Evolutionary conservation across 192 early-diverging fungal species (phyloP).

Genomic region (Backusella macrospora): DNA sequence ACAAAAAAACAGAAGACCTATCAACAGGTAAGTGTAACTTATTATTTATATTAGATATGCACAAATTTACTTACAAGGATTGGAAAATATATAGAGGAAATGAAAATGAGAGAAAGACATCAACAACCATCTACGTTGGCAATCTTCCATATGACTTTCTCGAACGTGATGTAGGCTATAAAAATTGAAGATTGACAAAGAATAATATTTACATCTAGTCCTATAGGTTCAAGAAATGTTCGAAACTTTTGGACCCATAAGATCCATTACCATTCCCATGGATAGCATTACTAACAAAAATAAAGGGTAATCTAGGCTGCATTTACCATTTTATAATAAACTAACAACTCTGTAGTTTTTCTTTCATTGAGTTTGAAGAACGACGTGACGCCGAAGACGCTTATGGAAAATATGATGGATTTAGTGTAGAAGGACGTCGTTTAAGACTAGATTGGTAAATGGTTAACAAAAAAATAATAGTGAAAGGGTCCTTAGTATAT

Average conservation of each 20-base stretch:
- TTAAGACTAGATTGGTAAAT: constrained; percentile 55
- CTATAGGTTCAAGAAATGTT: constrained; percentile 59
- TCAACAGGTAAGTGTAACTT: constrained; percentile 45
- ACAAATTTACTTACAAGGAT: background rate
- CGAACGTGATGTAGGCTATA: constrained; percentile 61
- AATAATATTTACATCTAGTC: background rate
- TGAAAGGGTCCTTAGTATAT: background rate
- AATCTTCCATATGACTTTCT: constrained; percentile 76
- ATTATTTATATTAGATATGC: constrained; percentile 20
- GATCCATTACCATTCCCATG: constrained; percentile 68
- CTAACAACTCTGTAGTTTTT: constrained; percentile 57
- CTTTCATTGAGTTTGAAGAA: constrained; percentile 77
- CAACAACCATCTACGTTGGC: constrained; percentile 71
- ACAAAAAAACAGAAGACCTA: constrained; percentile 49
- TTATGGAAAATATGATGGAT: constrained; percentile 63
- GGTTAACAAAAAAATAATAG: background rate
- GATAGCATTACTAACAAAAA: constrained; percentile 76
- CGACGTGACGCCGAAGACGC: constrained; percentile 65
- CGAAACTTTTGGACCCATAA: constrained; percentile 72
- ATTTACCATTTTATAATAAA: background rate
- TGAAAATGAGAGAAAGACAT: constrained; percentile 65
- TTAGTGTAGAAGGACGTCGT: constrained; percentile 57
- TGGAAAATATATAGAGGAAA: constrained; percentile 52
- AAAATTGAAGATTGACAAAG: background rate
- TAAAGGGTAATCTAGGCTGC: constrained; percentile 64